Conservation (phyloP, 2,329 filamentous ascomycete species). For the Apiospora aurea region DNA sequence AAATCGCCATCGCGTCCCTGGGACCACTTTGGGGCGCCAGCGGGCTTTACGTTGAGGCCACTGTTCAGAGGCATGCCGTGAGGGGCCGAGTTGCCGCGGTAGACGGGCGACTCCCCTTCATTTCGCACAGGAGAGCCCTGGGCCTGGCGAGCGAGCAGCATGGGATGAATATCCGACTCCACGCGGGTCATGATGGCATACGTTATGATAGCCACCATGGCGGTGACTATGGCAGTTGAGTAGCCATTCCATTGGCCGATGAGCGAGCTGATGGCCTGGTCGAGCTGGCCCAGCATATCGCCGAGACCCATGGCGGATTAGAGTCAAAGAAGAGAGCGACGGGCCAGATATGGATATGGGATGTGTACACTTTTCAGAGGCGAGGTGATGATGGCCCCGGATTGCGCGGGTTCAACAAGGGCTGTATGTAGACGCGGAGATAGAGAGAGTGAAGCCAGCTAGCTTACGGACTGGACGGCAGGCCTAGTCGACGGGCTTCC, state of each 20-base stretch:
- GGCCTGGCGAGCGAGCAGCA: slow-evolving; percentile 87
- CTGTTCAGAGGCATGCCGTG: slow-evolving; percentile 82
- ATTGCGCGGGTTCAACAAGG: slow-evolving; percentile 23
- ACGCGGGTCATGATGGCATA: slow-evolving; percentile 74
- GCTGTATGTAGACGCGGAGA: slow-evolving; percentile 14
- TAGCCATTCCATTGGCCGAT: slow-evolving; percentile 83
- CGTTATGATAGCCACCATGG: slow-evolving; percentile 71
- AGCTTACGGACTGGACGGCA: slow-evolving; percentile 14
- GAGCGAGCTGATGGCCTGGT: slow-evolving; percentile 72
- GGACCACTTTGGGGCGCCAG: slow-evolving; percentile 82
- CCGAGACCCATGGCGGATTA: slow-evolving; percentile 49
- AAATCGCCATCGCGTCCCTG: slow-evolving; percentile 86
- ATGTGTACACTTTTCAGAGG: slow-evolving; percentile 10
- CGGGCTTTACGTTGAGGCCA: slow-evolving; percentile 83
- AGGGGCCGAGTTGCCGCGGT: slow-evolving; percentile 83
- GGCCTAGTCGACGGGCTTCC: slow-evolving; percentile 20
- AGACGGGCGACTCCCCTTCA: slow-evolving; percentile 83
- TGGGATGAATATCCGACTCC: slow-evolving; percentile 91
- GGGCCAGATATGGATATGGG: slow-evolving; percentile 25
- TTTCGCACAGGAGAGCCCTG: slow-evolving; percentile 80
- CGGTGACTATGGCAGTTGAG: slow-evolving; percentile 74
- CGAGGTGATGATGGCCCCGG: neutral
- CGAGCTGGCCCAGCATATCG: slow-evolving; percentile 70
- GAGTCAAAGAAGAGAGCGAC: neutral
- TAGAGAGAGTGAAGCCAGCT: neutral